phyloP scores from a whole-genome alignment of 164 flowering plant species.

The grape (Vitis vinifera) region DNA sequence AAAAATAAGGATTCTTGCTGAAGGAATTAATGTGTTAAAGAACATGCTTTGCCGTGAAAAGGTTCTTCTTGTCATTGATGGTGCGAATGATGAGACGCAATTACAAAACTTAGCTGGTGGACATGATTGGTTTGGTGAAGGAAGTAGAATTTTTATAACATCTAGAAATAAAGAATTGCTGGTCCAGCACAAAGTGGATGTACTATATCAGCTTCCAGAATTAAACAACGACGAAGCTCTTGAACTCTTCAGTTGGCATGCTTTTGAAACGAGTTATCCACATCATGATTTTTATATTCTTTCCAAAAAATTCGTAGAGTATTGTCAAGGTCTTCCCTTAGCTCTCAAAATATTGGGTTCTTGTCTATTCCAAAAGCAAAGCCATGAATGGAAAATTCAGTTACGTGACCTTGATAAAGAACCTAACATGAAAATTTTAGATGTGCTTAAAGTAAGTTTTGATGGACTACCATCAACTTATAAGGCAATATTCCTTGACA shows the following conservation, averaged over 20 bases:
- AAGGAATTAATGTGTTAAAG: too few species aligned
- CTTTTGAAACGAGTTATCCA: neutral
- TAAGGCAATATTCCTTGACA: neutral
- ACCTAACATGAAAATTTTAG: neutral
- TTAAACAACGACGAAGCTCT: neutral
- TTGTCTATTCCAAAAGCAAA: too few species aligned
- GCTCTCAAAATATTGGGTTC: too few species aligned
- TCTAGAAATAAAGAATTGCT: neutral
- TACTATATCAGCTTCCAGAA: neutral
- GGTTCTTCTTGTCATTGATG: conserved; percentile 5
- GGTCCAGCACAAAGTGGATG: neutral
- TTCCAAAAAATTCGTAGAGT: neutral
- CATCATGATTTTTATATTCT: neutral
- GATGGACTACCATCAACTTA: neutral
- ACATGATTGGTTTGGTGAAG: neutral
- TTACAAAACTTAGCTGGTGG: neutral
- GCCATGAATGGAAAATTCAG: too few species aligned
- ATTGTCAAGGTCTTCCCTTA: neutral
- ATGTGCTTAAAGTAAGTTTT: neutral
- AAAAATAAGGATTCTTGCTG: too few species aligned
- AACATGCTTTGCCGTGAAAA: neutral
- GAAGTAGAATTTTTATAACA: conserved; percentile 10
- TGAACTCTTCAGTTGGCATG: conserved; percentile 4
- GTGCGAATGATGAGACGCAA: neutral
- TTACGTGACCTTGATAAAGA: too few species aligned